phyloP scores from a whole-genome alignment of 495 filamentous ascomycete species.

The Cairneyella variabilis region DNA sequence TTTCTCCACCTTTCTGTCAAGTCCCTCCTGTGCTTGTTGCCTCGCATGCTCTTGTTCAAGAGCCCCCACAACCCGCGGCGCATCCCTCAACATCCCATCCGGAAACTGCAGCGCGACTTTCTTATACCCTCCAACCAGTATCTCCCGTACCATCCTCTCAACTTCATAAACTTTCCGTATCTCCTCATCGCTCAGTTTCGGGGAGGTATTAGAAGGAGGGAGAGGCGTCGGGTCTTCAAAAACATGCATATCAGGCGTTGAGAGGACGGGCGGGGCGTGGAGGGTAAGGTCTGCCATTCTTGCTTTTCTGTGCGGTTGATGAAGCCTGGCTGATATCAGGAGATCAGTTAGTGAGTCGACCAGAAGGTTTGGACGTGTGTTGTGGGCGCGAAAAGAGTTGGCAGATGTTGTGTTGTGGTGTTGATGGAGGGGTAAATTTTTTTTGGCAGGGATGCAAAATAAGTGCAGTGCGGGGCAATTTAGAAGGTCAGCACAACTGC shows the following conservation, averaged over 20 bases:
- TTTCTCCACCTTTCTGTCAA: neutral
- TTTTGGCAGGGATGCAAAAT: too few species aligned
- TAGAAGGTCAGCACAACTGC: too few species aligned
- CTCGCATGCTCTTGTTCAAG: conserved; percentile 57
- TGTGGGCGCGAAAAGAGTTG: too few species aligned
- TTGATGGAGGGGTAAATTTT: too few species aligned
- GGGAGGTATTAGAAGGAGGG: conserved; percentile 32
- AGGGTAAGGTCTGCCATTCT: conserved; percentile 13
- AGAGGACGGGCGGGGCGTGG: conserved; percentile 68
- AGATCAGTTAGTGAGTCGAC: conserved; percentile 39
- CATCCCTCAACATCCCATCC: conserved; percentile 84
- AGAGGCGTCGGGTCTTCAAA: conserved; percentile 56
- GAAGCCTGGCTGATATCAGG: neutral
- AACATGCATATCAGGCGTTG: conserved; percentile 79
- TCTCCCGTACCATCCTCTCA: conserved; percentile 70
- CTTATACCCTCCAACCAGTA: conserved; percentile 63
- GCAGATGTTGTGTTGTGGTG: too few species aligned
- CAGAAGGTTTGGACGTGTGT: too few species aligned
- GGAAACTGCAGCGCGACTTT: conserved; percentile 92
- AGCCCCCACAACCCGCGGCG: conserved; percentile 70
- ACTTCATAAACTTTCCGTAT: conserved; percentile 82
- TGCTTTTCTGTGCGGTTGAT: conserved; percentile 1
- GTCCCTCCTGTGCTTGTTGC: neutral
- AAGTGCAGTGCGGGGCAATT: too few species aligned
- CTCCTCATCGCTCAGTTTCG: conserved; percentile 61